Percentiles rank a stretch among this genome's conserved stretches.
Evolutionary conservation across 139 green algal genomes (phyloP).

Genomic region (Chlamydomonas asymmetrica): DNA sequence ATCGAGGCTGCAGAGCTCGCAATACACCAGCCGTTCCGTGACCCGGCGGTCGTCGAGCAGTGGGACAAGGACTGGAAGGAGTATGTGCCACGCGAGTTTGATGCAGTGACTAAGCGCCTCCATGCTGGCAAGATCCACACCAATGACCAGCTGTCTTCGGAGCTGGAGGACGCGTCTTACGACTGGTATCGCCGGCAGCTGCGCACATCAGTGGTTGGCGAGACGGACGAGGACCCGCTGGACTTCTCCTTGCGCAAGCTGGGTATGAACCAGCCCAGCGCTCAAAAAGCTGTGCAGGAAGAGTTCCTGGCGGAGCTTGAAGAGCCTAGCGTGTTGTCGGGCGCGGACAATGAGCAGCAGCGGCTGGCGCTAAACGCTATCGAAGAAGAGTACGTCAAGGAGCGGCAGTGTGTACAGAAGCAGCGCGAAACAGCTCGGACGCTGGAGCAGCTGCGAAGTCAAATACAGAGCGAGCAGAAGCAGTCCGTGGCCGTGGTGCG

Average conservation of each 20-base stretch:
- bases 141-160: conserved; percentile 31
- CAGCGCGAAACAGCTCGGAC: too few species aligned
- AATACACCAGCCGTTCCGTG: background rate
- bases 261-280: conserved; percentile 5
- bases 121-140: conserved; percentile 34
- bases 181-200: conserved; percentile 45
- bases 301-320: background rate
- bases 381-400: too few species aligned
- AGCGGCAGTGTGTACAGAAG: too few species aligned
- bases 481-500: background rate
- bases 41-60: background rate
- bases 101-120: conserved; percentile 25
- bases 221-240: conserved; percentile 34
- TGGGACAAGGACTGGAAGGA: background rate
- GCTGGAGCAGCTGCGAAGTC: background rate
- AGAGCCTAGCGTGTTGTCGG: background rate
- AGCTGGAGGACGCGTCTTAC: conserved; percentile 48
- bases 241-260: conserved; percentile 30
- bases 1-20: background rate
- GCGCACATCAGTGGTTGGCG: conserved; percentile 19
- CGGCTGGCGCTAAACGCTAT: conserved; percentile 1
- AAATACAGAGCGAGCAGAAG: background rate
- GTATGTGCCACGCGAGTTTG: conserved; percentile 30
- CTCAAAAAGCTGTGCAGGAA: background rate
- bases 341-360: background rate